A percentile compares a stretch with the other conserved stretches of the same genome.
Evolutionary conservation across 805 yeast species (phyloP).

Genomic region (Pichia cabralensis): DNA sequence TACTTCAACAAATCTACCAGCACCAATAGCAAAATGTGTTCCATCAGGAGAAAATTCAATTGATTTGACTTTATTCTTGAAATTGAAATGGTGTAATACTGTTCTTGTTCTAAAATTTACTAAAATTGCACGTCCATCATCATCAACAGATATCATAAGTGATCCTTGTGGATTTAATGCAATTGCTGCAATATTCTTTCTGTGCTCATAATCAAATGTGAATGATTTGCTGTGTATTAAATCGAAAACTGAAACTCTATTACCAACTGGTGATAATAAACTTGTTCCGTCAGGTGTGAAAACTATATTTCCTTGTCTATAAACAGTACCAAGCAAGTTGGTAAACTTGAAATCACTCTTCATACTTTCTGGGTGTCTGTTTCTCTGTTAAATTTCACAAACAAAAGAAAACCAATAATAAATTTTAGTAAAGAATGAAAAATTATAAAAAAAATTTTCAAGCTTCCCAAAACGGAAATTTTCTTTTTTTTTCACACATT

Average conservation of each 20-base stretch:
- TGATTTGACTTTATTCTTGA: conserved; percentile 67
- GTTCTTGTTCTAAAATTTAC: conserved; percentile 77
- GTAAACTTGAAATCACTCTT: conserved; percentile 84
- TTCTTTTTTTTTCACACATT: too few relatives aligned
- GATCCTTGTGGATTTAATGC: conserved; percentile 81
- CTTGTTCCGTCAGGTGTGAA: conserved; percentile 82
- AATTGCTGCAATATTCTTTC: conserved; percentile 68
- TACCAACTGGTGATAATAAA: conserved; percentile 87
- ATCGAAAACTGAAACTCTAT: conserved; percentile 83
- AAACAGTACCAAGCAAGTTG: conserved; percentile 88
- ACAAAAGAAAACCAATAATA: background rate
- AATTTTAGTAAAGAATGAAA: background rate
- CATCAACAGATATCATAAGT: conserved; percentile 72
- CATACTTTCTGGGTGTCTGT: conserved; percentile 31
- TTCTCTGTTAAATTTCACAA: background rate
- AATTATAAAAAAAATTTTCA: conserved; percentile 1
- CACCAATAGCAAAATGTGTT: conserved; percentile 72
- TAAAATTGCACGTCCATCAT: conserved; percentile 86
- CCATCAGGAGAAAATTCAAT: conserved; percentile 87
- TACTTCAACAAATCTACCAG: conserved; percentile 74
- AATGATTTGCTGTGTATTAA: conserved; percentile 73
- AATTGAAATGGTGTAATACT: conserved; percentile 89
- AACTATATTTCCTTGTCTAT: conserved; percentile 81
- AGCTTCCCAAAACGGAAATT: too few relatives aligned
- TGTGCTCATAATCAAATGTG: conserved; percentile 88